A percentile compares a stretch with the other conserved stretches of the same genome.
Conservation (phyloP, 768 basidiomycete species). For the Jaapia argillacea region DNA sequence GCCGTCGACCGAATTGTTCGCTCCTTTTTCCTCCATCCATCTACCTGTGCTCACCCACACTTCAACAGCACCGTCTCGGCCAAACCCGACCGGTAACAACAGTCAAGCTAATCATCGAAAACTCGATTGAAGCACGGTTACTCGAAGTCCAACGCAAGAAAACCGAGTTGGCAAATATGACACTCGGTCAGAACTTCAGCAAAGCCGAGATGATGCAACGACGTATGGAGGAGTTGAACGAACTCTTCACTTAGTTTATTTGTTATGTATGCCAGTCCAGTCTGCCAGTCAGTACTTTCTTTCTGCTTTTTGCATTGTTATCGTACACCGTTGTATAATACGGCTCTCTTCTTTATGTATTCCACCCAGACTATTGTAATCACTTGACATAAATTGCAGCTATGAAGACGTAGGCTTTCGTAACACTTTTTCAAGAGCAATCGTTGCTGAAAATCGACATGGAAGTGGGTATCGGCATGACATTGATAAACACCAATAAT, state of each 20-base stretch:
- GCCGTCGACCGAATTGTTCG: constrained; percentile 94
- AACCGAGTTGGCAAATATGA: constrained; percentile 89
- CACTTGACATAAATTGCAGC: background rate
- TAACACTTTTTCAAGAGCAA: constrained; percentile 61
- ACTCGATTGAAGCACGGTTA: constrained; percentile 88
- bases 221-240: constrained; percentile 79
- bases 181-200: constrained; percentile 77
- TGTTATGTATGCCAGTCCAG: background rate
- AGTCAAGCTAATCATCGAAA: constrained; percentile 87
- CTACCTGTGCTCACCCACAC: constrained; percentile 1
- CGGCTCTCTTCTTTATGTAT: no score
- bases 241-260: constrained; percentile 46
- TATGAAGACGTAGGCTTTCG: constrained; percentile 60
- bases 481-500: no score
- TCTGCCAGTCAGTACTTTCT: no score
- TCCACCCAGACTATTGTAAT: background rate
- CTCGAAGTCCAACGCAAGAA: constrained; percentile 94
- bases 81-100: constrained; percentile 89
- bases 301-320: no score
- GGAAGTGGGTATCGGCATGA: no score
- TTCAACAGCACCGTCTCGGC: constrained; percentile 80
- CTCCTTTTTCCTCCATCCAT: constrained; percentile 8
- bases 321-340: no score
- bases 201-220: constrained; percentile 83
- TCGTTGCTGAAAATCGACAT: no score